Percentiles rank a stretch among this genome's conserved stretches.
Evolutionary conservation across 768 basidiomycete genomes (phyloP).

Genomic region (Mycena polygramma): DNA sequence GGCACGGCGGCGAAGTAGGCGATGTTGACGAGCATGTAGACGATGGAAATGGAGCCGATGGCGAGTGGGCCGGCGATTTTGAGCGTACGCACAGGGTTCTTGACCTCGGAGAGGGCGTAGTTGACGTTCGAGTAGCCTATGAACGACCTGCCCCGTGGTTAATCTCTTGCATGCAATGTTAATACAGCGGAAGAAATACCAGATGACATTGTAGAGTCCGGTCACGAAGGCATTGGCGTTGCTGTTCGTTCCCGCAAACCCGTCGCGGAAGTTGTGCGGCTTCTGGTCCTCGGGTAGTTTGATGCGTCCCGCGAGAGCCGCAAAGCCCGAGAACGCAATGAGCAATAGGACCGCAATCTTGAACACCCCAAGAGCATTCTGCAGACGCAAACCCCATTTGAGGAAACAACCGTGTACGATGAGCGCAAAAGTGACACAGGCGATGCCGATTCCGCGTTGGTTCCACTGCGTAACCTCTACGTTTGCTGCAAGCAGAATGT

Average conservation of each 20-base stretch:
- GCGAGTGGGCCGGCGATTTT: conserved; percentile 77
- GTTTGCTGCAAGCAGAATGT: no score
- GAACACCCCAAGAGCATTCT: conserved; percentile 61
- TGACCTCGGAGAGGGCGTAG: conserved; percentile 77
- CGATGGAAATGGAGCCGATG: conserved; percentile 65
- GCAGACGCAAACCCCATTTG: conserved; percentile 34
- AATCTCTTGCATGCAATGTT: no score
- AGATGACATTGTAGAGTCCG: conserved; percentile 76
- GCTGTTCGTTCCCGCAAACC: conserved; percentile 70
- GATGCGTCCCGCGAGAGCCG: no score
- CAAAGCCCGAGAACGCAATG: conserved; percentile 45
- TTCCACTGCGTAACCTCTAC: no score
- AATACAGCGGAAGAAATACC: conserved; percentile 67
- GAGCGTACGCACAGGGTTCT: conserved; percentile 76
- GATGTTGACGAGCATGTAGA: conserved; percentile 77
- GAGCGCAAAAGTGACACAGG: conserved; percentile 67
- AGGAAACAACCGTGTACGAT: conserved; percentile 66
- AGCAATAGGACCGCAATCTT: conserved; percentile 67
- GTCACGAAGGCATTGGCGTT: conserved; percentile 70
- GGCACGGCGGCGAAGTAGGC: conserved; percentile 83
- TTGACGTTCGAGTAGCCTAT: conserved; percentile 64
- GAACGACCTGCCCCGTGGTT: no score
- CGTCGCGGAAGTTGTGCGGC: conserved; percentile 71
- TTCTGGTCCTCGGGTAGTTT: conserved; percentile 42
- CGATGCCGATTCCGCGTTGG: no score